Conservation (phyloP, 805 yeast genomes). For the Ascoidea rubescens region DNA sequence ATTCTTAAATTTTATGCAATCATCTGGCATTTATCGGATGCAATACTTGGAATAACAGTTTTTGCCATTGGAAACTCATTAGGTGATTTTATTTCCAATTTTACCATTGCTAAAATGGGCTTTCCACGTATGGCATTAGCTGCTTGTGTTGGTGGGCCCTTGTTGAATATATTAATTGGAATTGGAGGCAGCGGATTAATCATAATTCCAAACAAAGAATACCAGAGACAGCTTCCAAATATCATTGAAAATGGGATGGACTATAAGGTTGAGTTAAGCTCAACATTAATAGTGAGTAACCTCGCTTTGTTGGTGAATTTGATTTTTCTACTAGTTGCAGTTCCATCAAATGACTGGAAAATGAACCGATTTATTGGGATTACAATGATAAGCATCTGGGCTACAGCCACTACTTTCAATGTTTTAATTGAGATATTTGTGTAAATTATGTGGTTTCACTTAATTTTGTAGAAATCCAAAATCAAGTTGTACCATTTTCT, state of each 20-base stretch:
- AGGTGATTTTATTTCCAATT: conserved; percentile 78
- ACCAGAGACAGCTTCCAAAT: neutral
- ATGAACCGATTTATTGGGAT: conserved; percentile 15
- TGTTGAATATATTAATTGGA: conserved; percentile 65
- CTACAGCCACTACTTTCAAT: conserved; percentile 12
- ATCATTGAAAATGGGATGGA: conserved; percentile 5
- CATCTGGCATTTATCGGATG: conserved; percentile 51
- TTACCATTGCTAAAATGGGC: conserved; percentile 70
- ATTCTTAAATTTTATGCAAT: conserved; percentile 48
- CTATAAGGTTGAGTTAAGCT: conserved; percentile 10
- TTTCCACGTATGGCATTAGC: conserved; percentile 85
- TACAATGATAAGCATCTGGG: conserved; percentile 16
- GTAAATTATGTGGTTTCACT: neutral
- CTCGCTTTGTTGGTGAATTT: conserved; percentile 13
- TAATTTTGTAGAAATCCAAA: too few relatives aligned
- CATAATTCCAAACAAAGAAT: conserved; percentile 16
- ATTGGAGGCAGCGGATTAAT: conserved; percentile 63
- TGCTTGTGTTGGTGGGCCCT: conserved; percentile 91
- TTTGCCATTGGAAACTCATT: conserved; percentile 88
- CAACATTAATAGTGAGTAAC: conserved; percentile 14
- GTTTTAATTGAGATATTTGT: conserved; percentile 11
- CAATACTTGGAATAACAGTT: conserved; percentile 72
- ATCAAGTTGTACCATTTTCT: neutral
- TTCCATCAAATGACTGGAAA: conserved; percentile 14
- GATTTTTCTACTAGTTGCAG: conserved; percentile 11